Evolutionary conservation across 257 asterid genomes (phyloP), one percentile per base, ranked within the genome.

Genomic region (Linaria vulgaris): DNA sequence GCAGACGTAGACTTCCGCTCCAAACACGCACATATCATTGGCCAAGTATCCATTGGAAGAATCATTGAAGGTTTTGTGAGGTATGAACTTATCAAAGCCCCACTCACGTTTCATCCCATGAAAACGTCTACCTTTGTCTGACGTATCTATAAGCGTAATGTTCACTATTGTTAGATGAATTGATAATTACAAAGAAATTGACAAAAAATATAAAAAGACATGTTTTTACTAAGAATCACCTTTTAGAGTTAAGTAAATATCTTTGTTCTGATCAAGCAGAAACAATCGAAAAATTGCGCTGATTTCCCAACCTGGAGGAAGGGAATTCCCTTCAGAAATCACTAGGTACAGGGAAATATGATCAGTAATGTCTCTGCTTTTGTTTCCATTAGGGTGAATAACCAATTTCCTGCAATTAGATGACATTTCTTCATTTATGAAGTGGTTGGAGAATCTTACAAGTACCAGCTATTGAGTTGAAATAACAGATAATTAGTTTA

Each of bases 321-420:
- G 67, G 8, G 79, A 56, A 27, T 55, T 68, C 44, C 62, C 65
- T 17, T 82, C 79, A 21, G 70, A 79, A 24, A 80, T 27, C 70
- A 65, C 66, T 69, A 88, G 67, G 76, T 86, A 80, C 0, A 80
- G 3, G 67, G 96, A 86, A 53, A 88, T 56, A 59, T 79, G 77
- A 46, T 82, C 90, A 0, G 64, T 70, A 15, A 74, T 59, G 59
- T 70, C 81, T 74, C 80, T 88, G 75, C 43, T 64, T 71, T 82
- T 82, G 86, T 88, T 80, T 47, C 95, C 96, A 51, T 77, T 79
- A 15, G 86, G 96, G 80, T 82, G 70, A 59, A 88, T 49, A 39
- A 69, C 68, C 72, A 88, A 78, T 68, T 81, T 79, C 96, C 95
- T 87, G 79, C 67, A 53, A 44, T 22, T 50, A 1, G 4, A n/a